Base-by-base conservation (phyloP, 345 rosid genomes). In the Rhizophora apiculata region DNA sequence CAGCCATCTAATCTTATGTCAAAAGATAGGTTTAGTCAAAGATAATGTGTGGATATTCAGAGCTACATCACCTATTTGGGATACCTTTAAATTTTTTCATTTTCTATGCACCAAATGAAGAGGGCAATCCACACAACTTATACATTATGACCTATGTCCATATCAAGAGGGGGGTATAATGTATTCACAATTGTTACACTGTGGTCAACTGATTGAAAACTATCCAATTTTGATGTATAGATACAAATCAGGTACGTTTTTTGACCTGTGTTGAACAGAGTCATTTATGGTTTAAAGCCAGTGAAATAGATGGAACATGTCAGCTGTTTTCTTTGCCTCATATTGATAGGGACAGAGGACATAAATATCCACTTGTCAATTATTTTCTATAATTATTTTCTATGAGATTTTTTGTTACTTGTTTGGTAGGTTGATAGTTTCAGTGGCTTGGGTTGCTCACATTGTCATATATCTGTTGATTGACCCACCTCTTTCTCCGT, bases 391-490 rank as follows among this genome's bases (percentile, higher is more conserved):
- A 56, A 24, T 22, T 57, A 10, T 63, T 59, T 19, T 32, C n/a
- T 67, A 48, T 57, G 18, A 20, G 19, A 24, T 13, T 6, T 6
- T 22, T 46, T 15, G 53, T 63, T 69, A 8, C 29, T 16, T 56
- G 36, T 52, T 73, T 59, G 13, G 37, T 73, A 96, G 99, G 85
- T 83, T 89, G 81, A 96, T 89, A 53, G 92, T 96, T 79, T 96
- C 99, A 3, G 85, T 96, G 77, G 98, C 99, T 72, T 96, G 99
- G 98, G 68, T 92, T 78, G 96, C 86, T 78, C 99, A 96, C 74
- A 96, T 96, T 68, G 74, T 96, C 76, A 87, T 92, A 66, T 92
- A 96, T 78, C 84, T 92, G 59, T 81, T 96, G 78, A 78, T 96
- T 60, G 85, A 82, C 57, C 99, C 99, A 15, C 99, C 99, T 61